Base-by-base conservation (phyloP, 1,139 yeast genomes). In the Yamadazyma blattariae region DNA sequence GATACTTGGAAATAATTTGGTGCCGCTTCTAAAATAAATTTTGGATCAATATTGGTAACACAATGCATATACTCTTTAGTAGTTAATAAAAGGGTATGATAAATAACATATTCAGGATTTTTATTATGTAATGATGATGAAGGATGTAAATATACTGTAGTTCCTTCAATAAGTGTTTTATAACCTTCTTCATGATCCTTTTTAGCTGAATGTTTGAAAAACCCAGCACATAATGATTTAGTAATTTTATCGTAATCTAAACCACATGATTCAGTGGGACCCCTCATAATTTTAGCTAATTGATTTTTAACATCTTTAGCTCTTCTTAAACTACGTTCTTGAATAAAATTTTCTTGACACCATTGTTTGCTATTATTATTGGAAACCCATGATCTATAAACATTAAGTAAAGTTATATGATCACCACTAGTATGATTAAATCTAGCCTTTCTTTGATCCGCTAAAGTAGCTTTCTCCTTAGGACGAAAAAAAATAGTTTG, bases 401-500 rank as follows among this genome's bases (percentile, higher is more conserved):
- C 92, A 44, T 89, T 89, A 33, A 94, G 59, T 20, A 86, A 61
- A 1, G 97, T 90, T 42, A 90, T 49, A 59, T 90, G 97, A 54
- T 90, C 97, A 1, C 97, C 97, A 36, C 76, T 71, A 3, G 84
- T 74, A 55, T 84, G 89, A 48, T 82, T 79, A 56, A 90, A 88
- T 41, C 82, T 69, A 13, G 82, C 79, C 53, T 83, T 86, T 50
- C 78, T 74, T 47, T 77, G 79, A 51, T 90, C 97, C 0, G 97
- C 97, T 15, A 52, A 44, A 29, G 71, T 75, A 50, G 79, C 84
- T 54, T 84, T 82, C 35, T 83, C 92, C 47, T 81, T 79, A 0
- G 97, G 97, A 35, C 97, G 66, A 54, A 79, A 82, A 52, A 89
- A 92, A 0, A 92, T 78, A 7, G 82, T 80, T 39, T 87, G 97